Conservation (phyloP, 768 basidiomycete genomes). For the Coprinellus micaceus region DNA sequence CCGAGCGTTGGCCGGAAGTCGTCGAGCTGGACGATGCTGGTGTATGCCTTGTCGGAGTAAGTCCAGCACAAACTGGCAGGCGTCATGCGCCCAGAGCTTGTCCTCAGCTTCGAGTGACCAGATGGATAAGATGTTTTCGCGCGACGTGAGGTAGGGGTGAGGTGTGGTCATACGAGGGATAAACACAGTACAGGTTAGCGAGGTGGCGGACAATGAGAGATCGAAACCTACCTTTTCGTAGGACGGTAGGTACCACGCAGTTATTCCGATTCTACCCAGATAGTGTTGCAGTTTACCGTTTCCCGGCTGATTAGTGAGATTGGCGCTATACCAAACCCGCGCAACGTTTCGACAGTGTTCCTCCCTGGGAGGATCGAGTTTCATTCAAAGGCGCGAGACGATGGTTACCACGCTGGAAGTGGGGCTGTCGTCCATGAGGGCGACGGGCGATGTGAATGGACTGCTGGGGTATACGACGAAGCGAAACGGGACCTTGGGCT, state of each 20-base stretch:
- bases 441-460: slow-evolving; percentile 62
- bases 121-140: slow-evolving; percentile 85
- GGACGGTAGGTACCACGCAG: slow-evolving; percentile 89
- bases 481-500: slow-evolving; percentile 80
- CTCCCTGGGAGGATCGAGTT: slow-evolving; percentile 87
- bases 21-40: slow-evolving; percentile 88
- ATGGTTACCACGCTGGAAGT: slow-evolving; percentile 80
- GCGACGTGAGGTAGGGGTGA: slow-evolving; percentile 82
- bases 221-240: slow-evolving; percentile 74
- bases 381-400: slow-evolving; percentile 76
- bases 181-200: slow-evolving; percentile 5
- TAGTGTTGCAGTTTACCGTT: slow-evolving; percentile 94
- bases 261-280: slow-evolving; percentile 79
- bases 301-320: slow-evolving; percentile 87
- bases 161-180: slow-evolving; percentile 85
- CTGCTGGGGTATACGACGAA: slow-evolving; percentile 86
- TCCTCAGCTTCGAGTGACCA: slow-evolving; percentile 78
- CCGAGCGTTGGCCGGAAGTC: slow-evolving; percentile 80
- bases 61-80: slow-evolving; percentile 63
- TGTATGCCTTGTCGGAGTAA: slow-evolving; percentile 94
- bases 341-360: slow-evolving; percentile 90
- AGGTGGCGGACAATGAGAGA: background rate
- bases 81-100: slow-evolving; percentile 72
- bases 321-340: slow-evolving; percentile 88
- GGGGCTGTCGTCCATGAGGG: slow-evolving; percentile 68